Evolutionary conservation across 306 rosid species (phyloP).

Genomic region (Hippophae rhamnoides): DNA sequence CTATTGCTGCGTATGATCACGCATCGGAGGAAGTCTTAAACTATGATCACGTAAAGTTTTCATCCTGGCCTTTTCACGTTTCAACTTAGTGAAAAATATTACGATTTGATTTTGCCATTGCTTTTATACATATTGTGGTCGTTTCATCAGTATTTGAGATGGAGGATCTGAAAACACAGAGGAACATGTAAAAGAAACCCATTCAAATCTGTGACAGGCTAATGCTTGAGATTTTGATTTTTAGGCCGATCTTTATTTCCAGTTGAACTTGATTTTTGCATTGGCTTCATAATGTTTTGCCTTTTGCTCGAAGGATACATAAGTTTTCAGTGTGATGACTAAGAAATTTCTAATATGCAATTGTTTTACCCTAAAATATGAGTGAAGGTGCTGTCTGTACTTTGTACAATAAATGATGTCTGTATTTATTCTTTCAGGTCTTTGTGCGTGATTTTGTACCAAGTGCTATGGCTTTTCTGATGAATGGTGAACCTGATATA

Average conservation of each 20-base stretch:
- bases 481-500: conserved; percentile 16
- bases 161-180: no score
- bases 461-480: conserved; percentile 22
- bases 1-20: conserved; percentile 25
- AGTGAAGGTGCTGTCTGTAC: background rate
- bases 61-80: background rate
- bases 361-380: background rate
- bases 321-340: no score
- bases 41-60: conserved; percentile 20
- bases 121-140: background rate
- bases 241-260: no score
- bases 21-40: conserved; percentile 15
- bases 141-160: no score
- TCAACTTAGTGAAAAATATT: background rate
- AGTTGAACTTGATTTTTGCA: no score
- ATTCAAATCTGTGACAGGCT: no score
- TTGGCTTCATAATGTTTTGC: no score
- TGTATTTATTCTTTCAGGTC: conserved; percentile 11
- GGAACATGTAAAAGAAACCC: no score
- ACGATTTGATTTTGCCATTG: background rate
- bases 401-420: background rate
- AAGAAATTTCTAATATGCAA: background rate
- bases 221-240: no score
- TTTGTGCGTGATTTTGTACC: conserved; percentile 26
- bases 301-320: no score